Evolutionary conservation across 495 filamentous ascomycete genomes (phyloP), one percentile per base, ranked within the genome.

Genomic region (Cairneyella variabilis): DNA sequence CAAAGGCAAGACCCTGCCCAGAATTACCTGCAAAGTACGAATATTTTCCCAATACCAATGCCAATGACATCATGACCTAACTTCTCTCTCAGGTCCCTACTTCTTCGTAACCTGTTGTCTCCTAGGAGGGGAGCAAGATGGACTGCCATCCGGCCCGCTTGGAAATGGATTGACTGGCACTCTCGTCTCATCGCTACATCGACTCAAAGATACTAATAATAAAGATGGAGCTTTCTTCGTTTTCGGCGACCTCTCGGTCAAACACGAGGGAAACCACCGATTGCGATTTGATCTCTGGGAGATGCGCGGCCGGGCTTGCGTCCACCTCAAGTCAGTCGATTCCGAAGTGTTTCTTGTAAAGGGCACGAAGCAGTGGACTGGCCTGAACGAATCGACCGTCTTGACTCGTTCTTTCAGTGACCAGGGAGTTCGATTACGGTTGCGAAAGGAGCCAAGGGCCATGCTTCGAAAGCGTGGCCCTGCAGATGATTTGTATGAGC

Each of bases 161-260:
- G 66, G 64, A 9, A 81, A 77, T 27, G 76, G 83, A 10, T 76
- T 96, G 41, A 83, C 84, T 22, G 93, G 93, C 20, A 89, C 87
- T 18, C 71, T 92, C 48, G 89, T 92, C 23, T 97, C 93, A 17
- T 98, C 93, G 21, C 78, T 96, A 47, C 91, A 98, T 70, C 82
- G 90, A 45, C 71, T 97, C 56, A 97, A 97, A 68, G 91, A 97
- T 66, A 82, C 86, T 12, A 83, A 92, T 64, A 96, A 98, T 68
- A 82, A 62, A 79, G 92, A 97, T 76, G 91, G 90, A 11, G 91
- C 88, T 1, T 98, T 95, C 73, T 97, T 98, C 56, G 88, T 97
- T n/a, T 97, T 96, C 69, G 88, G 88, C 5, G 93, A 98, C 67
- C 71, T 98, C 16, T 96, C 92, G 0, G 82, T 95, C 22, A 86